A percentile compares a stretch with the other conserved stretches of the same genome.
These are phyloP conservation scores for Pholiota adiposa DNA, from an alignment of 1,284 basidiomycete genomes.

Conservation along the genomic window DNA sequence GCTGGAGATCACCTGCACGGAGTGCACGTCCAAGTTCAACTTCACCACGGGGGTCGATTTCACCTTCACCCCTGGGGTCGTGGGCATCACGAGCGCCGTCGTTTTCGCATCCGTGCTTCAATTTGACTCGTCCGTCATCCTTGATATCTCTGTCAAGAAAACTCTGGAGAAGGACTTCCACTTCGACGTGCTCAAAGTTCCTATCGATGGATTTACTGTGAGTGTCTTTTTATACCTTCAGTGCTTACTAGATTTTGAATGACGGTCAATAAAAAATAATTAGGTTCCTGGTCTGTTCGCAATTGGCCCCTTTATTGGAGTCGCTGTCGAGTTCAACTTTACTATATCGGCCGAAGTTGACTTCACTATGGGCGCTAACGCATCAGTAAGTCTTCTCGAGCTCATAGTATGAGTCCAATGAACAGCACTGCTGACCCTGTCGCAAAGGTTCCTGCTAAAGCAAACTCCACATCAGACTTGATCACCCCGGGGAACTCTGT, in stretches of 20 bases:
- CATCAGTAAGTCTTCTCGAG: not conserved
- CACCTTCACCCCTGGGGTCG: not conserved
- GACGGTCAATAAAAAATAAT: no score
- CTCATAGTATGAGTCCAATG: not conserved
- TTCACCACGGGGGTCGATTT: conserved; percentile 9
- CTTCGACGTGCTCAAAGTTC: conserved; percentile 6
- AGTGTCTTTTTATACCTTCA: not conserved
- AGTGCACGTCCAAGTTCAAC: conserved; percentile 7
- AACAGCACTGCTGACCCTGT: not conserved
- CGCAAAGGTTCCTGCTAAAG: not conserved
- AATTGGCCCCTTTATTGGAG: conserved; percentile 7
- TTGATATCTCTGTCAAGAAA: not conserved
- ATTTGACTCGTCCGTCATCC: conserved; percentile 7
- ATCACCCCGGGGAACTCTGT: not conserved
- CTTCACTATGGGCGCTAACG: conserved; percentile 13
- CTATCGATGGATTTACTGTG: not conserved
- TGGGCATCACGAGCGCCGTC: not conserved
- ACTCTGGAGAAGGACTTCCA: not conserved
- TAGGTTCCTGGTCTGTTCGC: not conserved
- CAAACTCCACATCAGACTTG: conserved; percentile 3
- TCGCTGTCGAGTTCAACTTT: conserved; percentile 2
- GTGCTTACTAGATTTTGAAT: no score
- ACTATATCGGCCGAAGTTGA: not conserved
- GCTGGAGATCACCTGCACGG: not conserved
- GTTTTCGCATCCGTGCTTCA: not conserved